A percentile compares a stretch with the other conserved stretches of the same genome.
Evolutionary conservation across 2,329 filamentous ascomycete genomes (phyloP).

Genomic region (Fusarium duplospermum): DNA sequence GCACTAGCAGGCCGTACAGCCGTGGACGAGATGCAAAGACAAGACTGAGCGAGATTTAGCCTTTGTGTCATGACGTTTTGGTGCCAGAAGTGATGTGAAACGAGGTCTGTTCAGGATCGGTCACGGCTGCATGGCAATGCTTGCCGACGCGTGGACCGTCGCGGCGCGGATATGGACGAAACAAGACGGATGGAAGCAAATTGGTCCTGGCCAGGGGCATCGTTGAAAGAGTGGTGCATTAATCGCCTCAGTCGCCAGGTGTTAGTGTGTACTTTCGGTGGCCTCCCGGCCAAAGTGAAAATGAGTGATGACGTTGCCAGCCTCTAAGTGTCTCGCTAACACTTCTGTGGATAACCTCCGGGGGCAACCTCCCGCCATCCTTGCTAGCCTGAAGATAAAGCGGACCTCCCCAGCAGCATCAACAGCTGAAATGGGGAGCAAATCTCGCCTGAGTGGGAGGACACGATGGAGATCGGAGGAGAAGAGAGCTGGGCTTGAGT

Average conservation of each 20-base stretch:
- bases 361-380: conserved; percentile 22
- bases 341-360: conserved; percentile 16
- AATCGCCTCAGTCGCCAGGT: conserved; percentile 16
- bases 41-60: conserved; percentile 3
- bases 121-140: conserved; percentile 16
- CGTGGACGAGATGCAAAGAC: neutral
- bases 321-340: conserved; percentile 22
- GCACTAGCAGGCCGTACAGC: conserved; percentile 1
- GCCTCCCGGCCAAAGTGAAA: neutral
- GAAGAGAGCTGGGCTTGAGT: conserved; percentile 5
- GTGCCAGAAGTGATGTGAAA: conserved; percentile 19
- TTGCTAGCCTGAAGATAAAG: conserved; percentile 36
- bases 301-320: neutral
- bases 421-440: conserved; percentile 34
- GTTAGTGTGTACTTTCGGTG: conserved; percentile 32
- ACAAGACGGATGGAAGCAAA: conserved; percentile 38
- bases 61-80: conserved; percentile 33
- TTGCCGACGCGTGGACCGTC: conserved; percentile 2
- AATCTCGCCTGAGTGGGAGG: conserved; percentile 42
- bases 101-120: conserved; percentile 3
- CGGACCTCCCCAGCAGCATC: conserved; percentile 33
- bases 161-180: conserved; percentile 26
- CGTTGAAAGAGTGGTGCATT: conserved; percentile 21
- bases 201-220: conserved; percentile 33
- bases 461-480: conserved; percentile 35